phyloP scores from a whole-genome alignment of 2,329 filamentous ascomycete genomes.

The Nigrospora sphaerica region DNA sequence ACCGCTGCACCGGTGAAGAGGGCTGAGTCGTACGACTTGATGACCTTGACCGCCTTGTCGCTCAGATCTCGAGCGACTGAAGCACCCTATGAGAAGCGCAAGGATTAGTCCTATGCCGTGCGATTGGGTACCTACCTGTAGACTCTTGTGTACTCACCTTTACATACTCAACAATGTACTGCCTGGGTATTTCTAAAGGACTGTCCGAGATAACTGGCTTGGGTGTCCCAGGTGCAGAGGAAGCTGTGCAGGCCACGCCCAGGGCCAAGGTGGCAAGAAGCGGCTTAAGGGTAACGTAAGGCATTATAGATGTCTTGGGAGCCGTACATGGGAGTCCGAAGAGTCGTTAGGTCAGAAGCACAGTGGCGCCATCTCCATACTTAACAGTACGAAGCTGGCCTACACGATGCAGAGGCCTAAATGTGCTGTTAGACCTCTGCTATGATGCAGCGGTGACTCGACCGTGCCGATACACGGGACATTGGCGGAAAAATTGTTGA shows the following conservation, averaged over 20 bases:
- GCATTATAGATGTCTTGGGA: background rate
- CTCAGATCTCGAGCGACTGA: background rate
- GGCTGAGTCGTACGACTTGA: background rate
- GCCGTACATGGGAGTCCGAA: background rate
- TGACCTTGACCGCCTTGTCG: background rate
- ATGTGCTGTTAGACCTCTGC: background rate
- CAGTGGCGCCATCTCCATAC: background rate
- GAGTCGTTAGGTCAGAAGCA: background rate
- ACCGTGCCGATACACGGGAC: background rate
- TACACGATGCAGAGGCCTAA: background rate
- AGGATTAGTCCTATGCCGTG: background rate
- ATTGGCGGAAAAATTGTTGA: background rate
- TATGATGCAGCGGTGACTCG: background rate
- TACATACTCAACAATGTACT: background rate
- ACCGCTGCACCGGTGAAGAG: background rate
- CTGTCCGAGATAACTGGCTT: background rate
- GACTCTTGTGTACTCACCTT: background rate
- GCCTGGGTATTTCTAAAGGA: background rate
- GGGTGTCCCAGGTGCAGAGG: background rate
- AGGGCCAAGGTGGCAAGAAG: background rate
- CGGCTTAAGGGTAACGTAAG: background rate
- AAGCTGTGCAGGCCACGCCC: background rate
- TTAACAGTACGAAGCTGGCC: background rate
- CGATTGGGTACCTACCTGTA: too few relatives aligned
- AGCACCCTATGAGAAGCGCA: background rate